Base-by-base conservation (phyloP, 305 asterid species). In the Nicotiana rustica region DNA sequence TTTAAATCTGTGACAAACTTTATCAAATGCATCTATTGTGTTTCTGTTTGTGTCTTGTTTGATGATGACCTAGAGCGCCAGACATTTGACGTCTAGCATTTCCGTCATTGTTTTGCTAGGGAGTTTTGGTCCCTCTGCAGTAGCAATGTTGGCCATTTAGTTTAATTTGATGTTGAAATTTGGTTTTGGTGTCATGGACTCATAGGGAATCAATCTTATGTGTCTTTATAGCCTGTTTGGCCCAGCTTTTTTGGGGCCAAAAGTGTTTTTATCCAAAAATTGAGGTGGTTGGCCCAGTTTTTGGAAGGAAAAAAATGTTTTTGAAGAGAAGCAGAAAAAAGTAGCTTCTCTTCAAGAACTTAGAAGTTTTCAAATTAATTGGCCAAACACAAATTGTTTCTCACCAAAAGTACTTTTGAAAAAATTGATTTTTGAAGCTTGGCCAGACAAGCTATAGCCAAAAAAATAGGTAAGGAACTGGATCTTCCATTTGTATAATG, bases 11-110 rank as follows among this genome's bases (percentile, higher is more conserved):
- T 9, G 17, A 4, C 56, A n/a, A 68, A 44, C 10, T 12, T 44
- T 21, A 47, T 47, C 79, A 21, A 2, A 36, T 71, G 3, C 19
- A 19, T 21, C 38, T 71, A 47, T 47, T 10, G 10, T 41, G 31
- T 25, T 10, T 69, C n/a, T 69, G 57, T 69, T 19, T 71, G 14
- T 47, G 61, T 71, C 17, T 41, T 19, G 59, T 70, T 70, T 44
- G 36, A n/a, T 70, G 4, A 73, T 73, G 64, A 36, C 15, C 44
- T 41, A 25, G 44, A 8, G 18, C 29, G 15, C 21, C 9, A 19
- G 60, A 47, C 5, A 71, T 21, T 18, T 47, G 38, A 71, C 36
- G 25, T 73, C 0, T 14, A 49, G 64, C 0, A 2, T 44, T 19
- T 21, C 21, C 6, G 57, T 69, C 57, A 12, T 71, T 73, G 62